Base-by-base conservation (phyloP, 306 rosid genomes). In the Prunus kanzakura region DNA sequence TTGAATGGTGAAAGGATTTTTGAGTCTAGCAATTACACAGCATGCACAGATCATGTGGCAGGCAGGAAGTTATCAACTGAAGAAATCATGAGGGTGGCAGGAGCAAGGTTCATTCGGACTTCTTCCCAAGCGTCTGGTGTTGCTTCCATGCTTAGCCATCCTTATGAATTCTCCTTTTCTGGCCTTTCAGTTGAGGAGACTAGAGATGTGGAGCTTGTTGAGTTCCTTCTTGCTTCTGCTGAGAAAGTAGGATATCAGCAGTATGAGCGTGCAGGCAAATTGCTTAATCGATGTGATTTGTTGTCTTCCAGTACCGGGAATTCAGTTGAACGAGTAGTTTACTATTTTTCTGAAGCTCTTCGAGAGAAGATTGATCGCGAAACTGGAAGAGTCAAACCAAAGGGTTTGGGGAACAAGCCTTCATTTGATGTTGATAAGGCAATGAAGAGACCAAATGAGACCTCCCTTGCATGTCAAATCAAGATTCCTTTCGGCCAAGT, bases 241-340 rank as follows among this genome's bases (percentile, higher is more conserved):
- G 96, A 92, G 85, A 88, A 87, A 82, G 82, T 89, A 1, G 93
- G 88, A 2, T 55, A 30, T 20, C 81, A 86, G 43, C 95, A 88
- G 18, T 87, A 74, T 19, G 86, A 81, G 70, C 85, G 87, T 1
- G 90, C 89, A 8, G 25, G 51, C 25, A 84, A 84, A 9, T 46
- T 89, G 50, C 87, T 92, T 8, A 38, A 60, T 2, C 86, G 63
- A 11, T 89, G 90, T 11, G 80, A 81, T 11, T 62, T 73, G 0
- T 43, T 69, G 35, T 79, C 81, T 74, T 85, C 85, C 41, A 80
- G 79, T 41, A 73, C 80, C 0, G 96, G 90, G 32, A 87, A 75
- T 62, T 73, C 97, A 0, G 78, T 87, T 55, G 82, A 86, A 47
- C 82, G 96, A 3, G 56, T 86, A 6, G 87, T 88, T 72, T 77